Evolutionary conservation across 176 grass and related monocot genomes (phyloP), one percentile per base, ranked within the genome.

Genomic region (Bonia amplexicaulis): DNA sequence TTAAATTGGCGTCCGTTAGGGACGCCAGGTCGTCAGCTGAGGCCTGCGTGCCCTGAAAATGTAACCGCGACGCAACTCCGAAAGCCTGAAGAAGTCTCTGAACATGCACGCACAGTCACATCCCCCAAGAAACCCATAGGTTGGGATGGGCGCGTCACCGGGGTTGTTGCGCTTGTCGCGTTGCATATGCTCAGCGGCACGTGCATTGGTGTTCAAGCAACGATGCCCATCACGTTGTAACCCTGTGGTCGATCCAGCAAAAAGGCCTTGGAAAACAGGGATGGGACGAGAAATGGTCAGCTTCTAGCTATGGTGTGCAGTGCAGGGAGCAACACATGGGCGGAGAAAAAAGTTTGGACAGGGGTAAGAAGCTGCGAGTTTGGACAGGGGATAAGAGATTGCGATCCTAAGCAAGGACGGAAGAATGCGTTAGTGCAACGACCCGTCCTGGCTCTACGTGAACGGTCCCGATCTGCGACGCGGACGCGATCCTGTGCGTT

Each of bases 101-200:
- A 61, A 5, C 26, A 64, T 0, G 67, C 33, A 19, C 11, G 12
- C 41, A 35, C 29, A 51, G 48, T 9, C 1, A 4, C 66, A 5
- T 9, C 5, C 48, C 1, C 47, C 48, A 15, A 8, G 47, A 31
- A 64, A 66, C 13, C 39, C 57, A 61, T 75, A 49, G 83, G 89
- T 83, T 90, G 89, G 35, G 80, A 80, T 79, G 85, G 74, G 12
- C 74, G 41, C 6, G 80, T 90, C 84, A 80, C 84, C 41, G 66
- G 74, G 29, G 74, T 75, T 52, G 59, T 57, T 59, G 80, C 67
- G 68, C 68, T 83, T 87, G 84, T 90, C 89, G 66, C 73, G 60
- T 84, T 90, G 58, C 69, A 66, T 20, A 14, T 6, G n/a, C 41
- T 25, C 77, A 26, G 27, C 44, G 19, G 8, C 33, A 12, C 42